phyloP scores from a whole-genome alignment of 164 flowering plant genomes.

The Liquidambar formosana region DNA sequence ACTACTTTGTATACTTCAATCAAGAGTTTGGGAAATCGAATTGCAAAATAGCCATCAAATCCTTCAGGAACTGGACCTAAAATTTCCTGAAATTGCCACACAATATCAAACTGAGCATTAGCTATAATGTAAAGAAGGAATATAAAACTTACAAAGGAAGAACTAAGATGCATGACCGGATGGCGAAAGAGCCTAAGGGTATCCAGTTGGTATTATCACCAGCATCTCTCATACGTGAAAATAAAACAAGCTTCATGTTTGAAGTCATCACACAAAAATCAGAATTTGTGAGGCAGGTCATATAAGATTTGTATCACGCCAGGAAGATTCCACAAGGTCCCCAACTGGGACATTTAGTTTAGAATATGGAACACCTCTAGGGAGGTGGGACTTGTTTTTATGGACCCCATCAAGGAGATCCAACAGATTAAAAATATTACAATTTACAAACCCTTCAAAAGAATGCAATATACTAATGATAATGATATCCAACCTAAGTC shows the following conservation, averaged over 20 bases:
- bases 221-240: too few relatives aligned
- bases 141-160: not conserved
- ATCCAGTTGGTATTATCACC: too few relatives aligned
- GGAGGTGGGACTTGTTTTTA: not conserved
- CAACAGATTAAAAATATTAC: not conserved
- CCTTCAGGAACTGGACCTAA: constrained; percentile 83
- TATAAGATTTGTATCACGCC: too few relatives aligned
- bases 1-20: constrained; percentile 84
- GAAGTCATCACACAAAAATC: too few relatives aligned
- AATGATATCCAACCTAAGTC: not conserved
- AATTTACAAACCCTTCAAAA: not conserved
- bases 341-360: too few relatives aligned
- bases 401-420: not conserved
- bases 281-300: too few relatives aligned
- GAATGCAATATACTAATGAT: not conserved
- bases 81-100: constrained; percentile 46
- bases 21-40: constrained; percentile 73
- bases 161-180: not conserved
- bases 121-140: not conserved
- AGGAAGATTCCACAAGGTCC: too few relatives aligned
- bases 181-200: not conserved
- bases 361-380: not conserved
- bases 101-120: not conserved
- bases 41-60: constrained; percentile 66
- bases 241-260: too few relatives aligned